These are phyloP conservation scores for Trichoderma sp. DNA, from an alignment of 2,329 filamentous ascomycete species.

Conservation along the genomic window DNA sequence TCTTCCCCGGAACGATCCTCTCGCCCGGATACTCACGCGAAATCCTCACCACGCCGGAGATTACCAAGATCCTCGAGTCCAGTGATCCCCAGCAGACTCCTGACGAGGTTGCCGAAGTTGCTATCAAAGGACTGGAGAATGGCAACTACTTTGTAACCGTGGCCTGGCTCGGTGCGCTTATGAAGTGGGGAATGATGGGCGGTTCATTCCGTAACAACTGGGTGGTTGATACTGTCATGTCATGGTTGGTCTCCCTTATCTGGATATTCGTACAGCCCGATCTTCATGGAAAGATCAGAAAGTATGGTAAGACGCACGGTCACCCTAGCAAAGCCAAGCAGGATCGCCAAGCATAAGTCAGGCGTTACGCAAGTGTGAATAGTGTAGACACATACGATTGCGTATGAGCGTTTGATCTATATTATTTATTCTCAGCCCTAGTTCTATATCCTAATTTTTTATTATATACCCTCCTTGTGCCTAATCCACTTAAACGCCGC, in stretches of 20 bases:
- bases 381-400: neutral
- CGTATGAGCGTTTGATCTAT: neutral
- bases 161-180: slow-evolving; percentile 67
- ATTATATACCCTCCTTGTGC: neutral
- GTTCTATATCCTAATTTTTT: slow-evolving; percentile 9
- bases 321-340: slow-evolving; percentile 54
- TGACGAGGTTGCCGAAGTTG: slow-evolving; percentile 70
- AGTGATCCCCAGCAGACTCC: slow-evolving; percentile 79
- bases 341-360: neutral
- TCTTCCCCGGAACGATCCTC: slow-evolving; percentile 82
- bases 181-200: slow-evolving; percentile 64
- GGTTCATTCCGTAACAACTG: slow-evolving; percentile 59
- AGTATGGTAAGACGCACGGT: slow-evolving; percentile 58
- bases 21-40: slow-evolving; percentile 75
- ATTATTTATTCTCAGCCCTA: neutral
- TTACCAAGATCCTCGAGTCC: slow-evolving; percentile 79
- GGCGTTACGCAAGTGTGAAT: neutral
- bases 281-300: slow-evolving; percentile 58
- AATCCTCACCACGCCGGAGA: slow-evolving; percentile 73
- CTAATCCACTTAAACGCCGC: slow-evolving; percentile 47
- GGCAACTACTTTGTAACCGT: slow-evolving; percentile 81
- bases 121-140: slow-evolving; percentile 74
- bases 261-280: slow-evolving; percentile 61
- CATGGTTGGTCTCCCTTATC: slow-evolving; percentile 53
- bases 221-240: slow-evolving; percentile 60